These are phyloP conservation scores for Thalia dealbata DNA, from an alignment of 176 grass and related monocot species.

Conservation along the genomic window DNA sequence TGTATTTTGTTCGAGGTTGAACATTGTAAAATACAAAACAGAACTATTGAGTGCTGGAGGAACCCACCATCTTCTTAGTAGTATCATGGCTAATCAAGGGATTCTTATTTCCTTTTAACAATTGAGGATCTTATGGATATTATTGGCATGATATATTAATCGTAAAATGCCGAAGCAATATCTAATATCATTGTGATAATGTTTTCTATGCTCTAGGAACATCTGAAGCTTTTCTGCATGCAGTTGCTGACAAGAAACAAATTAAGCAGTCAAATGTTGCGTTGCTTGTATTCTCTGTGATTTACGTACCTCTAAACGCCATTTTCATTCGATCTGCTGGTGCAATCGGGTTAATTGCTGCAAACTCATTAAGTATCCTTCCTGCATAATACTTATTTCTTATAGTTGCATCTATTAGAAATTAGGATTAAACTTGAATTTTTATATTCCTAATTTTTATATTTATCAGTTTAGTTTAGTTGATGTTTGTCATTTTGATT, in stretches of 20 bases:
- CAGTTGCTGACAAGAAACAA: constrained; percentile 80
- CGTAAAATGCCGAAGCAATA: neutral
- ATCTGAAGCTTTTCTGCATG: constrained; percentile 90
- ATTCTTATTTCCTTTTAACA: neutral
- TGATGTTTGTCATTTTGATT: no score
- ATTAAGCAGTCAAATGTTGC: constrained; percentile 80
- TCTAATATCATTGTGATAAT: neutral
- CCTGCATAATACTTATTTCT: neutral
- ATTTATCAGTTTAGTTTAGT: no score
- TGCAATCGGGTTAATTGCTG: constrained; percentile 82
- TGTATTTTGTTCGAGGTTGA: no score
- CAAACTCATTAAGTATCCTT: constrained; percentile 96
- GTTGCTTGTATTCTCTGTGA: constrained; percentile 73
- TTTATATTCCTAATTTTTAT: no score
- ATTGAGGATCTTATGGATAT: neutral
- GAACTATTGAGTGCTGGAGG: no score
- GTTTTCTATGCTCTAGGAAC: constrained; percentile 49
- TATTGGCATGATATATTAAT: neutral
- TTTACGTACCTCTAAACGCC: constrained; percentile 72
- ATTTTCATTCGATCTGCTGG: constrained; percentile 65
- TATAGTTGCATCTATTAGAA: neutral
- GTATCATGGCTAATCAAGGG: no score
- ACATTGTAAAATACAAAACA: no score
- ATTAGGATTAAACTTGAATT: no score
- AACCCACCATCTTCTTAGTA: no score